Percentiles rank a stretch among this genome's conserved stretches.
phyloP scores from a whole-genome alignment of 2,329 filamentous ascomycete genomes.

The Ophiobolus disseminans region DNA sequence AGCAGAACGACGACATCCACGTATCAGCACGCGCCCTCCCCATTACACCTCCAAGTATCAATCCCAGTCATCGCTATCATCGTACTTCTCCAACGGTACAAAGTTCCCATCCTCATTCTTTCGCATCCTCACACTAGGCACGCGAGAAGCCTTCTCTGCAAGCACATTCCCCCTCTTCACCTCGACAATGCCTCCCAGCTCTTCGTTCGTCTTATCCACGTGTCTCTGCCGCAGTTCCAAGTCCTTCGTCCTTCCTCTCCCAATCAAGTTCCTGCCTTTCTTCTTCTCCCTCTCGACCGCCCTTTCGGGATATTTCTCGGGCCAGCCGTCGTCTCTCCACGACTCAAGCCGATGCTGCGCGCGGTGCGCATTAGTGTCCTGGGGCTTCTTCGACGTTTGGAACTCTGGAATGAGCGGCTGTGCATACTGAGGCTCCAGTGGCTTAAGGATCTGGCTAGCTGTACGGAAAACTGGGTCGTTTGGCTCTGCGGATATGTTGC shows the following conservation, averaged over 20 bases:
- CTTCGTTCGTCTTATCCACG: not conserved
- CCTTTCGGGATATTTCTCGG: slow-evolving; percentile 7
- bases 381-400: no score
- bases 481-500: slow-evolving; percentile 6
- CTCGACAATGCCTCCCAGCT: not conserved
- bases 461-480: slow-evolving; percentile 11
- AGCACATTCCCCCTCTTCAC: not conserved
- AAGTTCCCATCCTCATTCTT: no score
- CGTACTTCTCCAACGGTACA: not conserved
- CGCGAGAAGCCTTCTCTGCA: no score
- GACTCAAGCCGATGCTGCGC: slow-evolving; percentile 15
- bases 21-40: no score
- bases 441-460: slow-evolving; percentile 5
- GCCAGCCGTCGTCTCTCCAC: slow-evolving; percentile 29
- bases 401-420: slow-evolving; percentile 17
- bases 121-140: not conserved
- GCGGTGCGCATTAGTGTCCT: slow-evolving; percentile 1
- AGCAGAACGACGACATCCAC: no score
- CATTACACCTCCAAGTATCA: no score
- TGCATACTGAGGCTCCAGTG: slow-evolving; percentile 25
- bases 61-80: not conserved
- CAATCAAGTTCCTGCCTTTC: not conserved
- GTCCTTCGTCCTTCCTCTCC: not conserved
- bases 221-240: not conserved
- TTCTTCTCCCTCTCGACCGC: slow-evolving; percentile 12